phyloP scores from a whole-genome alignment of 768 basidiomycete genomes.

The Neoboletus subvelutipes region DNA sequence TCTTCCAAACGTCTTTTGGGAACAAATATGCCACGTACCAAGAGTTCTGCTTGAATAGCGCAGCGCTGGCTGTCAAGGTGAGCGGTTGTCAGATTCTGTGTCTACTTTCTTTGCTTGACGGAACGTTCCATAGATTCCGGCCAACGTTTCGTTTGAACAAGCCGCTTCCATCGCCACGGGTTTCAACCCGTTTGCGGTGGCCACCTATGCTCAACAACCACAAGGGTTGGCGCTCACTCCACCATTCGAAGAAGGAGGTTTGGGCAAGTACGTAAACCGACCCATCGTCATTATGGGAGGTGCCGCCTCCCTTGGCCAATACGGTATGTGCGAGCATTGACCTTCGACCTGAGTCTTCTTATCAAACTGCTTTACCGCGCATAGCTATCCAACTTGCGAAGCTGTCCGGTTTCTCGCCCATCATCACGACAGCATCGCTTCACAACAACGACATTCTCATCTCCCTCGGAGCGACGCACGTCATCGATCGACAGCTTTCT shows the following conservation, averaged over 20 bases:
- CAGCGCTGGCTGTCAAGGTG: conserved; percentile 19
- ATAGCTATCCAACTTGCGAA: conserved; percentile 35
- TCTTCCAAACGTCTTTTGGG: conserved; percentile 10
- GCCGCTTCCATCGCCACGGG: conserved; percentile 37
- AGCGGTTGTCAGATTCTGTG: neutral
- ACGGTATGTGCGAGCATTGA: conserved; percentile 18
- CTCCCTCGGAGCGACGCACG: conserved; percentile 38
- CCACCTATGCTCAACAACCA: conserved; percentile 29
- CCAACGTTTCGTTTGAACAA: conserved; percentile 35
- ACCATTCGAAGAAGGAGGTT: conserved; percentile 32
- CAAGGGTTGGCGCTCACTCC: conserved; percentile 27
- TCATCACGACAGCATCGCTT: conserved; percentile 39
- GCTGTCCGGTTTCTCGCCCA: conserved; percentile 35
- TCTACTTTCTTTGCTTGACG: neutral
- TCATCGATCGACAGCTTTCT: conserved; percentile 33
- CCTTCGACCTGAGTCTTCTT: no score
- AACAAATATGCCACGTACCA: conserved; percentile 21
- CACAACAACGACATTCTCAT: conserved; percentile 31
- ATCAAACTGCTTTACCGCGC: neutral
- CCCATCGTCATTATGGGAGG: conserved; percentile 39
- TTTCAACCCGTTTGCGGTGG: conserved; percentile 34
- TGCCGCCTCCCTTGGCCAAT: conserved; percentile 38
- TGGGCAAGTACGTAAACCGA: conserved; percentile 32
- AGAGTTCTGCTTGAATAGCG: conserved; percentile 21
- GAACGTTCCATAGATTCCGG: conserved; percentile 27